Percentiles rank a stretch among this genome's conserved stretches.
These are phyloP conservation scores for Globisporangium takayamanum DNA, from an alignment of 352 stramenopile genomes.

Conservation along the genomic window DNA sequence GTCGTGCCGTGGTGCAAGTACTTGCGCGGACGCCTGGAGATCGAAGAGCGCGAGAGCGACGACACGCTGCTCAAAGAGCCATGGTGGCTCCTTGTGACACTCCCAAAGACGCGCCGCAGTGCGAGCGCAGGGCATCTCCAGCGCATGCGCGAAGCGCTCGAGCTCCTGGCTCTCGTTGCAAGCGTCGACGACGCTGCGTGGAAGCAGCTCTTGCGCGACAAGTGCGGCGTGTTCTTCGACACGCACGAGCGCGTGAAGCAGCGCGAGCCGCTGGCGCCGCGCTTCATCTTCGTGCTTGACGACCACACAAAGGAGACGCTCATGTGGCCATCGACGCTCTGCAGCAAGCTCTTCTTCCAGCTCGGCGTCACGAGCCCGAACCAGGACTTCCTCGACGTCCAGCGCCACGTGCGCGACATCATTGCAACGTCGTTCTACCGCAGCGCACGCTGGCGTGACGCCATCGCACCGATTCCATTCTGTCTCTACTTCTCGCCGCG, in stretches of 20 bases:
- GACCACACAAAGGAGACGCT: slow-evolving; percentile 26
- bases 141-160: slow-evolving; percentile 24
- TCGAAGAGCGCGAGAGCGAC: slow-evolving; percentile 12
- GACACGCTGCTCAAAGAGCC: slow-evolving; percentile 4
- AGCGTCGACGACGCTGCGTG: slow-evolving; percentile 14
- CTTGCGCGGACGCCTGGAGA: slow-evolving; percentile 59
- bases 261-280: slow-evolving; percentile 4
- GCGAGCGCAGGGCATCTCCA: slow-evolving; percentile 16
- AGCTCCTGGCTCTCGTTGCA: slow-evolving; percentile 23
- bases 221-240: slow-evolving; percentile 20
- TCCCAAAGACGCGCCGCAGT: slow-evolving; percentile 26
- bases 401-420: slow-evolving; percentile 4
- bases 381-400: slow-evolving; percentile 16
- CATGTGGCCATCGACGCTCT: slow-evolving; percentile 14
- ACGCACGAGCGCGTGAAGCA: slow-evolving; percentile 7
- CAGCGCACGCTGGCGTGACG: not conserved
- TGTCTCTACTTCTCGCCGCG: slow-evolving; percentile 28
- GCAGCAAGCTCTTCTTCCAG: slow-evolving; percentile 13
- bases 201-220: slow-evolving; percentile 20
- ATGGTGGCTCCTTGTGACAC: slow-evolving; percentile 19
- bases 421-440: not conserved
- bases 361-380: slow-evolving; percentile 1
- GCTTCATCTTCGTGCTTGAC: slow-evolving; percentile 27
- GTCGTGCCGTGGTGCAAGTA: slow-evolving; percentile 27
- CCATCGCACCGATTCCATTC: slow-evolving; percentile 15